phyloP scores from a whole-genome alignment of 805 yeast genomes.

The Blastobotrys peoriensis region DNA sequence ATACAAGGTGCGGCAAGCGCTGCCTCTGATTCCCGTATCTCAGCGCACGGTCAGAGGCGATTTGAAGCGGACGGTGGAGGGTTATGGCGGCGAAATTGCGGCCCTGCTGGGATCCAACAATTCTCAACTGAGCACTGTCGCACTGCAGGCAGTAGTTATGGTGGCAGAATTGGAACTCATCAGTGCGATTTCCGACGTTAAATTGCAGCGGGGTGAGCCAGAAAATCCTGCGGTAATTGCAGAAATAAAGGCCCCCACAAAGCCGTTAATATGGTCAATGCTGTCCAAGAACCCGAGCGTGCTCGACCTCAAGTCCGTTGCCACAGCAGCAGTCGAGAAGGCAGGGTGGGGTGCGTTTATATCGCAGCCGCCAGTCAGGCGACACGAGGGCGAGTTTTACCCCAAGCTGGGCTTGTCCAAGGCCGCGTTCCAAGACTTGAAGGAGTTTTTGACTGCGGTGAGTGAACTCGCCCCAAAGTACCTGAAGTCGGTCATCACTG shows the following conservation, averaged over 20 bases:
- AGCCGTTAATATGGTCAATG: constrained; percentile 3
- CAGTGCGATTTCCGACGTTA: constrained; percentile 6
- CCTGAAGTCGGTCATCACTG: constrained; percentile 35
- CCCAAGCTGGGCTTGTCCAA: constrained; percentile 10
- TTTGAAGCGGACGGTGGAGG: not conserved
- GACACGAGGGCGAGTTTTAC: constrained; percentile 4
- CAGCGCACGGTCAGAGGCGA: not conserved
- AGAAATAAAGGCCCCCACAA: constrained; percentile 2
- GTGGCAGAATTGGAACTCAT: constrained; percentile 6
- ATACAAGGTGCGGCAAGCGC: not conserved
- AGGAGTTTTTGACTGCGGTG: constrained; percentile 35
- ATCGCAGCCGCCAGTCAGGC: constrained; percentile 11
- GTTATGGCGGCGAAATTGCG: not conserved
- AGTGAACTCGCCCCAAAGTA: constrained; percentile 35
- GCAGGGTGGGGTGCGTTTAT: constrained; percentile 13
- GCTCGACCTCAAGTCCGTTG: not conserved
- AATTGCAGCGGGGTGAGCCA: not conserved
- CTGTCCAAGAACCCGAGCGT: constrained; percentile 5
- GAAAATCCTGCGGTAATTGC: not conserved
- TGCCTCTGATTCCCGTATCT: not conserved
- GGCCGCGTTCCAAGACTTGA: constrained; percentile 23
- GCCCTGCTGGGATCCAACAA: not conserved
- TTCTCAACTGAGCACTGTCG: not conserved
- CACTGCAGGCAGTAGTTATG: not conserved
- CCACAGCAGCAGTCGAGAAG: constrained; percentile 10